Base-by-base conservation (phyloP, 2,329 filamentous ascomycete species). In the Colletotrichum agaves region DNA sequence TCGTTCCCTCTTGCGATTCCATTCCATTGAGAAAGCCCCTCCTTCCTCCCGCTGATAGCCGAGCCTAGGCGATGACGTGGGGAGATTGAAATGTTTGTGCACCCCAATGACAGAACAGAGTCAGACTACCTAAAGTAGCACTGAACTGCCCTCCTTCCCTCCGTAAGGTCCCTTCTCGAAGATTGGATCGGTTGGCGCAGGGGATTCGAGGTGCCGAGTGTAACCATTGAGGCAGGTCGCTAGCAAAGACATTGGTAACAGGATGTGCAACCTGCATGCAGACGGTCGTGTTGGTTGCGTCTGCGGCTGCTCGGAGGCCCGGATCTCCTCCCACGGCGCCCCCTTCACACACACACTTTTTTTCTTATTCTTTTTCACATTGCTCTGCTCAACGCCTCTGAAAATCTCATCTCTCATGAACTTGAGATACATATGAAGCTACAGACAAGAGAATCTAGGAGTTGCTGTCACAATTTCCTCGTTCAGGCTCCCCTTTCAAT, bases 51-150 rank as follows among this genome's bases (percentile, higher is more conserved):
- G 65, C 23, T 27, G 65, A 7, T 68, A 68, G 55, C 65, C 65
- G 65, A 60, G 33, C 23, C 31, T 65, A 68, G 53, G 61, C 65
- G 65, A 68, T 67, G 61, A 65, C 65, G 61, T 68, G 61, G 60
- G 60, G 46, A 50, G 61, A 31, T 7, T 15, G 47, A 19, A 41
- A 27, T 55, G 52, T 19, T 17, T 21, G 12, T 7, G 35, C 52
- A 21, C 33, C 12, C 33, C 46, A 49, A 27, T 13, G 15, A 21
- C 11, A 12, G n/a, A 21, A 21, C 46, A 5, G 46, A 47, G 43
- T 6, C 19, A 23, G 44, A 47, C 17, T n/a, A n/a, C n/a, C n/a
- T 23, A 50, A 50, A 31, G 47, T 31, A 50, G 46, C 46, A 39
- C 12, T 27, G 21, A 13, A 27, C 43, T 23, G 13, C 23, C 23